Evolutionary conservation across 2,329 filamentous ascomycete genomes (phyloP).

Genomic region (Pestalotiopsis sp.): DNA sequence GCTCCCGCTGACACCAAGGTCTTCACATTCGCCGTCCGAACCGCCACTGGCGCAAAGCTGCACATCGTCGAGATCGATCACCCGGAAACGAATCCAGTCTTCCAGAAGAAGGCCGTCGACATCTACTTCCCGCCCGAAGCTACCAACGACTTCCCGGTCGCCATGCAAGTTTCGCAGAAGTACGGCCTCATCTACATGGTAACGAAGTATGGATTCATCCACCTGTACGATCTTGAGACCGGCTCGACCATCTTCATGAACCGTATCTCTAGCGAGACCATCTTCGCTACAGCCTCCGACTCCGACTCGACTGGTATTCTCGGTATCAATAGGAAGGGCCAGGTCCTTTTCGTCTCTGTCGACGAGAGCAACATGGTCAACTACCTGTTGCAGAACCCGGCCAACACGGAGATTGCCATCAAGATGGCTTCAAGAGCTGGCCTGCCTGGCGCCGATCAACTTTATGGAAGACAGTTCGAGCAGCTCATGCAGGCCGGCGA

Average conservation of each 20-base stretch:
- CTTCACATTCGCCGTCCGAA: conserved; percentile 94
- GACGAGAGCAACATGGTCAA: conserved; percentile 90
- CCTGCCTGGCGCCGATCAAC: conserved; percentile 88
- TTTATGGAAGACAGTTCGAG: conserved; percentile 93
- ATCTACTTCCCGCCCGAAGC: conserved; percentile 97
- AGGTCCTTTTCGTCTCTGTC: conserved; percentile 91
- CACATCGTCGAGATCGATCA: conserved; percentile 98
- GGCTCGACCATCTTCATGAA: conserved; percentile 99
- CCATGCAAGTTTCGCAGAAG: conserved; percentile 94
- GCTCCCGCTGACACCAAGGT: conserved; percentile 90
- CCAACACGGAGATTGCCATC: conserved; percentile 89
- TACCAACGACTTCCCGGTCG: conserved; percentile 95
- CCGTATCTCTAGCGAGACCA: conserved; percentile 97
- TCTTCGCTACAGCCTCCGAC: conserved; percentile 91
- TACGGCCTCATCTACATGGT: conserved; percentile 97
- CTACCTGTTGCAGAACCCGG: conserved; percentile 94
- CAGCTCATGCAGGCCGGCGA: conserved; percentile 78
- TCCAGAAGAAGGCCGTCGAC: conserved; percentile 94
- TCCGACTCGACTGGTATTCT: conserved; percentile 84
- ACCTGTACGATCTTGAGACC: conserved; percentile 96
- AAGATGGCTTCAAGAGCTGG: conserved; percentile 95
- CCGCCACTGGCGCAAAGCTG: conserved; percentile 86
- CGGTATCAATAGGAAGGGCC: conserved; percentile 95
- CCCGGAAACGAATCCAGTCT: conserved; percentile 82
- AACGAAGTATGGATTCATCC: conserved; percentile 98